phyloP scores from a whole-genome alignment of 2,329 filamentous ascomycete species.

The Venturia oleaginea region DNA sequence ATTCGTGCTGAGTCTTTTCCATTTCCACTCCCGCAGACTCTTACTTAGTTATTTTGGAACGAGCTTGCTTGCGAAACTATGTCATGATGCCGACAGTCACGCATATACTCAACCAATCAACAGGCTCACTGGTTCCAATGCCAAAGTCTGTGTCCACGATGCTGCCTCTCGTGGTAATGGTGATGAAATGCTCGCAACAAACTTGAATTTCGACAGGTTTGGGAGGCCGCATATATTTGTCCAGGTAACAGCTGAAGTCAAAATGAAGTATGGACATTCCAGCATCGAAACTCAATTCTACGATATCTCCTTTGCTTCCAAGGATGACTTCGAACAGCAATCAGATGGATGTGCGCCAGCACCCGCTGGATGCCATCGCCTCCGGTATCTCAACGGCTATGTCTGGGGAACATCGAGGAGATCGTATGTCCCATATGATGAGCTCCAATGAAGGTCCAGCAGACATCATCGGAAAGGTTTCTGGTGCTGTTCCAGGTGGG shows the following conservation, averaged over 20 bases:
- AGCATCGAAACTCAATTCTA: slow-evolving; percentile 4
- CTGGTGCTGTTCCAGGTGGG: slow-evolving; percentile 36
- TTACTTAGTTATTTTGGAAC: neutral
- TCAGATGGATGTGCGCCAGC: slow-evolving; percentile 26
- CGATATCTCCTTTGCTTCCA: neutral
- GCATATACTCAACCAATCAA: neutral
- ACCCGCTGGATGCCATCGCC: slow-evolving; percentile 34
- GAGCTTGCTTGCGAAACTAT: neutral
- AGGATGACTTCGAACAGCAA: slow-evolving; percentile 21
- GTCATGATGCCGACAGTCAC: neutral
- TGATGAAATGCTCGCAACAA: neutral
- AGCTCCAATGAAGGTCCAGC: slow-evolving; percentile 44
- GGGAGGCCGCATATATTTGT: neutral
- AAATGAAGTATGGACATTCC: slow-evolving; percentile 5
- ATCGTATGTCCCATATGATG: slow-evolving; percentile 34
- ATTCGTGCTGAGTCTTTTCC: neutral
- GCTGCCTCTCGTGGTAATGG: neutral
- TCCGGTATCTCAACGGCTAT: slow-evolving; percentile 32
- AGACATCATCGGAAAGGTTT: slow-evolving; percentile 43
- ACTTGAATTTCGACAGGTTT: neutral
- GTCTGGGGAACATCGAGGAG: slow-evolving; percentile 30
- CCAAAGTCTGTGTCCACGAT: neutral
- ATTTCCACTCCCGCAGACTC: neutral
- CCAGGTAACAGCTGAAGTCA: neutral
- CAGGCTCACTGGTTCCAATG: neutral